A percentile compares a stretch with the other conserved stretches of the same genome.
These are phyloP conservation scores for Xylaria sp. DNA, from an alignment of 2,329 filamentous ascomycete species.

Conservation along the genomic window DNA sequence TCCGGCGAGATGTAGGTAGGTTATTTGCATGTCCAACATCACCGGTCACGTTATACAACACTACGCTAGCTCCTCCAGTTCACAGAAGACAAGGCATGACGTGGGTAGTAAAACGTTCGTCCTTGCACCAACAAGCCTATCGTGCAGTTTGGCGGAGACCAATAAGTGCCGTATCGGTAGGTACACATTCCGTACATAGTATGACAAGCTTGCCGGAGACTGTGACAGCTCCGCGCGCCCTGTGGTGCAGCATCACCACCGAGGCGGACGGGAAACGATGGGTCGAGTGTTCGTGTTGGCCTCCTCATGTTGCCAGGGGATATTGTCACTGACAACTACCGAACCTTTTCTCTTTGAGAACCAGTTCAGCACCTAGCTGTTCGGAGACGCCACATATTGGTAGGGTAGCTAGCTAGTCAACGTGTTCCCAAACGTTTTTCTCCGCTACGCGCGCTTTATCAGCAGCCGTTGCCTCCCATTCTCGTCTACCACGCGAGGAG, in stretches of 20 bases:
- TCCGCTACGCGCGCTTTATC: background rate
- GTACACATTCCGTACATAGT: conserved; percentile 23
- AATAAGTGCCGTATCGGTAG: conserved; percentile 3
- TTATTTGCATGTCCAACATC: background rate
- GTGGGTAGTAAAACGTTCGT: conserved; percentile 2
- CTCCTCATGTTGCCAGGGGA: background rate
- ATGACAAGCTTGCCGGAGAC: conserved; percentile 4
- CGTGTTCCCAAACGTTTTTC: background rate
- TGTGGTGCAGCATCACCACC: background rate
- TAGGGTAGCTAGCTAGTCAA: background rate
- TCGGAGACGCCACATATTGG: background rate
- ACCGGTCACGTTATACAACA: conserved; percentile 6
- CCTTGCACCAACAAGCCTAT: background rate
- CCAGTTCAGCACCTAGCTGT: background rate
- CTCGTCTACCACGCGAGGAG: background rate
- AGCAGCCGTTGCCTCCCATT: background rate
- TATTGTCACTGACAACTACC: background rate
- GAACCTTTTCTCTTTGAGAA: background rate
- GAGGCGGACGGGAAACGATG: background rate
- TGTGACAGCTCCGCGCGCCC: conserved; percentile 1
- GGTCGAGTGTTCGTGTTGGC: background rate
- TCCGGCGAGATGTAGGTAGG: background rate
- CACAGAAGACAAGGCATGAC: conserved; percentile 2
- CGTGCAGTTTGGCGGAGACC: conserved; percentile 6
- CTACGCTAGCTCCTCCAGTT: background rate